These are phyloP conservation scores for Chaetomium cochliodes DNA, from an alignment of 495 filamentous ascomycete species.

Conservation along the genomic window DNA sequence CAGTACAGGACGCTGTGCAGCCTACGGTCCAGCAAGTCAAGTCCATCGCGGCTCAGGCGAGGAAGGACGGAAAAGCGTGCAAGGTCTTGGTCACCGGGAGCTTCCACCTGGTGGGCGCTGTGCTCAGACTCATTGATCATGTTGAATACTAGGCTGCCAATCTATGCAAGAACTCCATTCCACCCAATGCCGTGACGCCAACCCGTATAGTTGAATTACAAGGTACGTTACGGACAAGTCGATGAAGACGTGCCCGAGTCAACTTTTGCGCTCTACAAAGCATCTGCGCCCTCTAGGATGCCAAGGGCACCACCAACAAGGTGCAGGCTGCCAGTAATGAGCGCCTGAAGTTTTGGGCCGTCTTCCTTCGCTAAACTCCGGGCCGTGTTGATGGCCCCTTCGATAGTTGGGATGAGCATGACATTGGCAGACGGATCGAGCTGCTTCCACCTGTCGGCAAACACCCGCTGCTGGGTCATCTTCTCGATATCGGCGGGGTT, in stretches of 20 bases:
- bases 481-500: constrained; percentile 64
- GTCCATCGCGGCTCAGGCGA: constrained; percentile 19
- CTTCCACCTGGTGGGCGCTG: constrained; percentile 81
- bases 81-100: constrained; percentile 72
- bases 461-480: constrained; percentile 68
- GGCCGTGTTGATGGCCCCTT: constrained; percentile 76
- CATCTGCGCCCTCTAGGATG: constrained; percentile 47
- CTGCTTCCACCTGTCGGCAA: constrained; percentile 69
- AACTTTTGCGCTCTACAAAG: constrained; percentile 32
- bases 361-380: constrained; percentile 46
- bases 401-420: constrained; percentile 70
- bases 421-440: constrained; percentile 63
- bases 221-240: constrained; percentile 10
- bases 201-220: constrained; percentile 25
- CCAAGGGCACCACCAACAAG: constrained; percentile 59
- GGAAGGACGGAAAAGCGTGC: constrained; percentile 19
- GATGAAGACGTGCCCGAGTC: constrained; percentile 23
- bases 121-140: constrained; percentile 71
- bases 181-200: constrained; percentile 23
- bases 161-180: constrained; percentile 10
- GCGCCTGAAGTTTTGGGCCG: constrained; percentile 41
- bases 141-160: constrained; percentile 31
- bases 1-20: constrained; percentile 30
- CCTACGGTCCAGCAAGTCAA: constrained; percentile 34
- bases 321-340: constrained; percentile 64